Evolutionary conservation across 2,329 filamentous ascomycete genomes (phyloP), one percentile per base, ranked within the genome.

Genomic region (Cryphonectria japonica): DNA sequence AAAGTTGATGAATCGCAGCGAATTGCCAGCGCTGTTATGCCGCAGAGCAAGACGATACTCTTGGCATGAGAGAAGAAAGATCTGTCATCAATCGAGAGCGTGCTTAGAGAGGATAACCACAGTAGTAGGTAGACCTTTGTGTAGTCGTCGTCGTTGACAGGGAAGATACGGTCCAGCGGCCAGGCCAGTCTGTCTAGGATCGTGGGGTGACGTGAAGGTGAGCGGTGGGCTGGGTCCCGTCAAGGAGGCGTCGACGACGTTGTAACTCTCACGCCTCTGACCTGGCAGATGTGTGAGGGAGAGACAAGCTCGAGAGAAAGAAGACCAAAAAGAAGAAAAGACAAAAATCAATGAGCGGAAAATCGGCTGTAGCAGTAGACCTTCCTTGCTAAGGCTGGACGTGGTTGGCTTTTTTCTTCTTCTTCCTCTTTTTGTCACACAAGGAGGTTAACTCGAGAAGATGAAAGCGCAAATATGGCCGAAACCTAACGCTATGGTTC

Each of bases 21-120:
- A 50, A 8, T 9, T 50, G 46, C 46, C 46, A 50, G 46, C 46
- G 29, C 64, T 66, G 43, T 46, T 52, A 66, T 52, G 29, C 46
- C 64, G 22, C 6, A 3, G 46, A n/a, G 46, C 46, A 9, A 50
- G 46, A 50, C 3, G 46, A 50, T 50, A 22, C 46, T 50, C 6
- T 50, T 11, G 19, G 46, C 46, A 50, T 50, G 46, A 8, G 46
- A 50, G 46, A 50, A 50, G 46, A 11, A 50, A n/a, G 46, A 7
- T n/a, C 19, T 50, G 22, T 50, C 22, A 22, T 50, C 8, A 50
- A 6, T 50, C 22, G 19, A 2, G 46, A 9, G 46, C 46, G 22
- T 50, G 22, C 6, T n/a, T 8, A 8, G 43, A 19, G 43, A 22
- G 19, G 43, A 50, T 46, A 7, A 22, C 43, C 43, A 9, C 9